Evolutionary conservation across 208 protist genomes (phyloP), one percentile per base, ranked within the genome.

Genomic region (Acanthamoeba triangularis): DNA sequence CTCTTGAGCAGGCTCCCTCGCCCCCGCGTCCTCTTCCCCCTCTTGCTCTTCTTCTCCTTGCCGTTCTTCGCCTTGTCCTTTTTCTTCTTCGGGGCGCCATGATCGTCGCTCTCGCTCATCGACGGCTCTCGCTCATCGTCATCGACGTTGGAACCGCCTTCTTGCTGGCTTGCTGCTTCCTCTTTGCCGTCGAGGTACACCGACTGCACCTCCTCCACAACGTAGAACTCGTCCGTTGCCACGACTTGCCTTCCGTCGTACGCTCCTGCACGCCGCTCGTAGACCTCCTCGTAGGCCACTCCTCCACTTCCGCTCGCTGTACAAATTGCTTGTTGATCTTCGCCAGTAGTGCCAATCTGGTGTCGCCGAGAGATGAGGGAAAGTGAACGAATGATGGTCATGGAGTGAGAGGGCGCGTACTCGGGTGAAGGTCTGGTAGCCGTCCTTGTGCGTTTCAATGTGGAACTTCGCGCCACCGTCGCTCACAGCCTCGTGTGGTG

Each of bases 211-310:
- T 80, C 72, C 72, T 88, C n/a, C 8, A 88, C 49, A 5, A 37
- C 52, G 49, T 88, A 88, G 80, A 88, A 88, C 80, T 88, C 80
- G 49, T 88, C 52, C 13, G 80, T 88, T 1, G n/a, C n/a, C 25
- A 72, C 65, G 8, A 13, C 30, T 1, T 16, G 13, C 14, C 47
- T n/a, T 37, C 80, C 80, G 6, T 20, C 7, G 72, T 80, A 80
- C 28, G 80, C 80, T 11, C 49, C 80, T 13, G 65, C 65, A 13
- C 2, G n/a, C 13, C 65, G 65, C 65, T 23, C 65, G 30, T 37
- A 6, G 28, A 37, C 65, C 5, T 72, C 65, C 2, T 72, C n/a
- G 30, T 72, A 72, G n/a, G 10, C n/a, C 1, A 2, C 13, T 16
- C 56, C 10, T 28, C 20, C 56, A 61, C 23, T 25, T n/a, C n/a